These are phyloP conservation scores for Cladosporium sp. DNA, from an alignment of 2,329 filamentous ascomycete genomes.

Conservation along the genomic window DNA sequence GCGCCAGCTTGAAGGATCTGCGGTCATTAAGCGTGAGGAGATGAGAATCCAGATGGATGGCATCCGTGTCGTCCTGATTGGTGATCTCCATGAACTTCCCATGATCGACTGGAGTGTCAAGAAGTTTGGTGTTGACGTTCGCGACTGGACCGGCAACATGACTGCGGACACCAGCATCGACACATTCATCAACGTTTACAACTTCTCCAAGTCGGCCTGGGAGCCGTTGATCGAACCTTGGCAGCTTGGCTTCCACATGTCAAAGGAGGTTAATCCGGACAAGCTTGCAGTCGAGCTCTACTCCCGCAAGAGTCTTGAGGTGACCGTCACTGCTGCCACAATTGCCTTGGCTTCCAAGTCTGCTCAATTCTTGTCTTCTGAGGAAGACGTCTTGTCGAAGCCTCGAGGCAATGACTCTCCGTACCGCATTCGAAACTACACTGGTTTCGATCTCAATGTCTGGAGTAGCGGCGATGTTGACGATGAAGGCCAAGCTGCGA, in stretches of 20 bases:
- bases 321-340: constrained; percentile 88
- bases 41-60: constrained; percentile 83
- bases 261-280: constrained; percentile 70
- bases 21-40: constrained; percentile 67
- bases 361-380: constrained; percentile 79
- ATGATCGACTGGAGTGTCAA: constrained; percentile 93
- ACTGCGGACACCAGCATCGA: constrained; percentile 88
- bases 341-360: constrained; percentile 94
- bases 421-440: constrained; percentile 92
- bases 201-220: constrained; percentile 98
- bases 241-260: constrained; percentile 87
- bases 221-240: constrained; percentile 95
- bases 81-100: constrained; percentile 91
- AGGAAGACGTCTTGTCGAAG: constrained; percentile 90
- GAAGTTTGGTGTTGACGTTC: constrained; percentile 76
- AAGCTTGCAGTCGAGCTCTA: constrained; percentile 77
- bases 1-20: constrained; percentile 46
- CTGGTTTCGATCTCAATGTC: constrained; percentile 83
- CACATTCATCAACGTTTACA: constrained; percentile 94
- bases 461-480: constrained; percentile 74
- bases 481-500: constrained; percentile 66
- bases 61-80: constrained; percentile 87
- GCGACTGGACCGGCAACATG: constrained; percentile 86
- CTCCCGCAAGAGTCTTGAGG: constrained; percentile 85
- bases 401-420: constrained; percentile 87